Evolutionary conservation across 805 yeast genomes (phyloP), one percentile per base, ranked within the genome.

Genomic region (Candida fluviatilis): DNA sequence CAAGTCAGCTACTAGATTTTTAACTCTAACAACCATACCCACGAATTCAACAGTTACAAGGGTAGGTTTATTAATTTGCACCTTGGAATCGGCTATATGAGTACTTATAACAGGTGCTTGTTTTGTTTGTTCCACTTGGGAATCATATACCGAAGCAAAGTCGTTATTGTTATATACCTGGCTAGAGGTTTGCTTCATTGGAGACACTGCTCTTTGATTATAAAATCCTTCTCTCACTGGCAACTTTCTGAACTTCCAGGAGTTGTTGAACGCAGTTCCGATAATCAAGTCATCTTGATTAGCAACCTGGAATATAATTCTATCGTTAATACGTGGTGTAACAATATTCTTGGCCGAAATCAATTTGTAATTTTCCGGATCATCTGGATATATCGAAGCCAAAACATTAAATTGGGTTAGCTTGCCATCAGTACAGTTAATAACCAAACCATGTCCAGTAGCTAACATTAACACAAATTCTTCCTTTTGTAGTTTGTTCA

Each of bases 251-350:
- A 76, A 68, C 46, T 70, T 76, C 89, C 90, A 82, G 40, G 68
- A 70, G 49, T 81, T 80, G 47, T 80, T 81, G n/a, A 78, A 61
- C 1, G 73, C 80, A 0, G 85, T 77, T 1, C 82, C 80, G 3
- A 84, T 78, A 4, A 82, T 60, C 11, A 84, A 48, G 26, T 73
- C 73, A 10, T 26, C 23, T 8, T 76, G 78, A 34, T 67, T 67
- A 10, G 59, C 60, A 3, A 75, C 61, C 34, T 73, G 67, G 40
- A 80, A 75, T 1, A 86, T 78, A 21, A 86, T 60, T 43, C 90
- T 66, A 54, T 85, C 93, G 50, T 78, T 81, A 18, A 85, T 81
- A 53, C 93, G 69, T 4, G 95, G 87, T 0, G 95, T 81, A 2
- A 72, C 54, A 8, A 87, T 55, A 42, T 75, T 74, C 36, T 72